Evolutionary conservation across 148 eudicot species (phyloP).

Genomic region (Dysphania ambrosioides): DNA sequence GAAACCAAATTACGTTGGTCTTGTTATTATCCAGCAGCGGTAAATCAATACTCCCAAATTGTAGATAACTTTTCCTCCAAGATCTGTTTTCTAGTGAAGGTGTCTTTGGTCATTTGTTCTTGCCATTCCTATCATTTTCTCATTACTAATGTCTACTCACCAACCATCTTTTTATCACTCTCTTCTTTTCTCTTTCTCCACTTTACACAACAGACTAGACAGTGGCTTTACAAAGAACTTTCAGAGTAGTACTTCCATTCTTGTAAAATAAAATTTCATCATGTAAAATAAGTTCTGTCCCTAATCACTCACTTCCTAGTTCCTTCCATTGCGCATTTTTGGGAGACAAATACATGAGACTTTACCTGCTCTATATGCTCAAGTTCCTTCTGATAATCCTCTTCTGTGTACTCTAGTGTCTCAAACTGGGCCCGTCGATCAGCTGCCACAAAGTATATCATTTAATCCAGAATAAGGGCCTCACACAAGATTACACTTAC

Average conservation of each 20-base stretch:
- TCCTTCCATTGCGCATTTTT: background rate
- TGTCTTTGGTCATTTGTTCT: no score
- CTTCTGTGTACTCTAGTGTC: constrained; percentile 82
- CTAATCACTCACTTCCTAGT: background rate
- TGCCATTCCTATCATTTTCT: no score
- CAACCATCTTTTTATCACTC: no score
- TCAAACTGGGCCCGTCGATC: constrained; percentile 98
- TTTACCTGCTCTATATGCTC: constrained; percentile 84
- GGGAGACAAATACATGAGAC: background rate
- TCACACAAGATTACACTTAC: constrained; percentile 10
- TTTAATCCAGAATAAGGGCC: constrained; percentile 12
- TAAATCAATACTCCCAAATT: no score
- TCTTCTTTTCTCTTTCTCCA: background rate
- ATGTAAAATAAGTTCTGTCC: background rate
- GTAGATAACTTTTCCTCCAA: no score
- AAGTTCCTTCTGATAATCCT: constrained; percentile 87
- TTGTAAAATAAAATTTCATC: background rate
- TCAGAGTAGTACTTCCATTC: background rate
- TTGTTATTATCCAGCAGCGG: no score
- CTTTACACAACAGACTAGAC: background rate
- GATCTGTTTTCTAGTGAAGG: no score
- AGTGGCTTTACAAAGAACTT: background rate
- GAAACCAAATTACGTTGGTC: background rate
- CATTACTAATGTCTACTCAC: no score
- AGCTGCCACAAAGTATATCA: constrained; percentile 52